These are phyloP conservation scores for Hypoxylon fragiforme DNA, from an alignment of 495 filamentous ascomycete species.

Conservation along the genomic window DNA sequence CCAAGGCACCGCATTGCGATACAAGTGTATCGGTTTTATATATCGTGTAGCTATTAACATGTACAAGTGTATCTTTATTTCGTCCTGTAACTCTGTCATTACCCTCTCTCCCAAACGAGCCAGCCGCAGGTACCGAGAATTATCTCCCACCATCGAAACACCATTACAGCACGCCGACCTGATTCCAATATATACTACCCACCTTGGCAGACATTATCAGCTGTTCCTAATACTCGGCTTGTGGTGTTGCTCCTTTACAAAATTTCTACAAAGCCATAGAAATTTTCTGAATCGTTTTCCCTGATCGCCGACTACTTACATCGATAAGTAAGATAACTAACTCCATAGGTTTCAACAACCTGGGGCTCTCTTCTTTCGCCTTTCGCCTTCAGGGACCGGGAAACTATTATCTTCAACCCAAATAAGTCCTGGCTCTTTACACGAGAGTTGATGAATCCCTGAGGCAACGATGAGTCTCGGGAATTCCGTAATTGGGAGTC, in stretches of 20 bases:
- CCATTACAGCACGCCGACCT: slow-evolving; percentile 19
- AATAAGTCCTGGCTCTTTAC: background rate
- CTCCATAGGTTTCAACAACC: slow-evolving; percentile 23
- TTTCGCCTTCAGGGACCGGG: background rate
- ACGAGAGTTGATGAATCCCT: slow-evolving; percentile 19
- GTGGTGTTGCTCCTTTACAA: slow-evolving; percentile 16
- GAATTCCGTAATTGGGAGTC: slow-evolving; percentile 35
- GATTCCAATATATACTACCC: slow-evolving; percentile 22
- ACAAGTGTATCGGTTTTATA: slow-evolving; percentile 19
- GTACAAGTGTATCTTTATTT: slow-evolving; percentile 31
- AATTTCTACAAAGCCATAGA: background rate
- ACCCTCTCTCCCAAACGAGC: slow-evolving; percentile 8
- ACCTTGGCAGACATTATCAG: slow-evolving; percentile 28
- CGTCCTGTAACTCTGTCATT: background rate
- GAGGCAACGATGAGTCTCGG: slow-evolving; percentile 23
- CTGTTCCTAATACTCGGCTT: slow-evolving; percentile 26
- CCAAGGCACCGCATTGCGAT: slow-evolving; percentile 11
- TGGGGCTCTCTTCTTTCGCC: slow-evolving; percentile 9
- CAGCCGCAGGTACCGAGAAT: slow-evolving; percentile 21
- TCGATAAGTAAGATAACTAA: slow-evolving; percentile 1
- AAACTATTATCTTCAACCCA: background rate
- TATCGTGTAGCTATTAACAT: slow-evolving; percentile 13
- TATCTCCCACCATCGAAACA: slow-evolving; percentile 7
- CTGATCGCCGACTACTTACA: slow-evolving; percentile 1
- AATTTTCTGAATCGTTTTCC: slow-evolving; percentile 8